Base-by-base conservation (phyloP, 345 rosid genomes). In the Heritiera fomes region DNA sequence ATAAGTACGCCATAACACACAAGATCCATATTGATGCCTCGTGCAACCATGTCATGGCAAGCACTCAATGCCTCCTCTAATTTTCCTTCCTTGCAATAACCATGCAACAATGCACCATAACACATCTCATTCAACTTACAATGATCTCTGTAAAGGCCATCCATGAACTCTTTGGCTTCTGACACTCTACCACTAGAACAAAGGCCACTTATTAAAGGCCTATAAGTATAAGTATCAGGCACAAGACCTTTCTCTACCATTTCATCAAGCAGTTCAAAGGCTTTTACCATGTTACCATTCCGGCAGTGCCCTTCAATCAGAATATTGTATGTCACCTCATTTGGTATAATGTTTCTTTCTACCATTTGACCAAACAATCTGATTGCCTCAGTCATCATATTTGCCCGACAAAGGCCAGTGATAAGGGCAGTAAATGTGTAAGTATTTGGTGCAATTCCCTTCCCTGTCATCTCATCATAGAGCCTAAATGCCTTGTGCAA, bases 11-110 rank as follows among this genome's bases (percentile, higher is more conserved):
- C 87, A 78, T 90, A 96, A 80, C 97, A 92, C 56, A 92, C 91
- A 13, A 91, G 88, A 86, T 96, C 99, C 89, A 96, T 80, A 85
- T 89, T 82, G 61, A 94, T 82, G 32, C 98, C 96, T 86, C 95
- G 84, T 80, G 82, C 45, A 23, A 49, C 20, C 74, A 70, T 70
- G 80, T 90, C 96, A 59, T 79, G 75, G 81, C 90, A 91, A 76
- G 88, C 84, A 71, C 75, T 78, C 75, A 89, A 40, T 4, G 98
- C 99, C 15, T 96, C 97, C 55, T 82, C 77, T 40, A 96, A 62
- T 83, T 88, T 88, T 61, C 99, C 99, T 88, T 89, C 97, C 79
- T 88, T 87, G 81, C 97, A 92, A 80, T 86, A 94, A 59, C 98
- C 99, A 38, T 87, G 89, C 15, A 96, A 81, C 46, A 96, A 90